These are phyloP conservation scores for Xylaria palmicola DNA, from an alignment of 495 filamentous ascomycete genomes.

Conservation along the genomic window DNA sequence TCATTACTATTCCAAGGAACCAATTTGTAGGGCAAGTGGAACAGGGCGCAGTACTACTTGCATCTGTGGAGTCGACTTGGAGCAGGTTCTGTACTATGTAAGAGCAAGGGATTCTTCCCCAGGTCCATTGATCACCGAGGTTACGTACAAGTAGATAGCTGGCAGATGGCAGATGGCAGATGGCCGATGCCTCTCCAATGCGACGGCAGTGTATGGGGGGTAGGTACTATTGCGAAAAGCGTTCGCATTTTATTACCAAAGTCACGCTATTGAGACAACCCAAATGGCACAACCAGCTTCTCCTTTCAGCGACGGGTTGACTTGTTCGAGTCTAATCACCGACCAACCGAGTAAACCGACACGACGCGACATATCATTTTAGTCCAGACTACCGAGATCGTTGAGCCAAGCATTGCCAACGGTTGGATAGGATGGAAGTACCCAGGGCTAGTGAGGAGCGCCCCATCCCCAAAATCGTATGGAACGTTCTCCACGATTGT, in stretches of 20 bases:
- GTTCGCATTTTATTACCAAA: conserved; percentile 17
- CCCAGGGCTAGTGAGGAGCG: not conserved
- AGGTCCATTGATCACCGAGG: conserved; percentile 11
- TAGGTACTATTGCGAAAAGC: not conserved
- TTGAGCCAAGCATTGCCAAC: conserved; percentile 15
- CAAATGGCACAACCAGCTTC: conserved; percentile 13
- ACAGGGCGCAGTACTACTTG: conserved; percentile 5
- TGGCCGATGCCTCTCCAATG: conserved; percentile 7
- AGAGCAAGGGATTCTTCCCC: conserved; percentile 13
- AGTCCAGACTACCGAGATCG: conserved; percentile 16
- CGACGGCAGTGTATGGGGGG: not conserved
- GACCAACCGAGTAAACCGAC: conserved; percentile 11
- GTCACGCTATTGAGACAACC: conserved; percentile 10
- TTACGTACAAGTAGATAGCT: too few relatives aligned
- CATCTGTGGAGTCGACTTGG: conserved; percentile 4
- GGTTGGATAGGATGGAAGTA: conserved; percentile 12
- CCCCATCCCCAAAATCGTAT: conserved; percentile 12
- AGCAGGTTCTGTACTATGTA: not conserved
- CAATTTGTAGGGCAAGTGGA: not conserved
- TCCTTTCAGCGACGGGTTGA: conserved; percentile 10
- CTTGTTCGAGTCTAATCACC: conserved; percentile 12
- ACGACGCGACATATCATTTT: conserved; percentile 10
- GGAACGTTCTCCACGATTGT: conserved; percentile 18
- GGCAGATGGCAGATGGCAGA: too few relatives aligned
- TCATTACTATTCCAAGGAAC: conserved; percentile 2